Evolutionary conservation across 768 basidiomycete genomes (phyloP).

Genomic region (Favolaschia claudopus): DNA sequence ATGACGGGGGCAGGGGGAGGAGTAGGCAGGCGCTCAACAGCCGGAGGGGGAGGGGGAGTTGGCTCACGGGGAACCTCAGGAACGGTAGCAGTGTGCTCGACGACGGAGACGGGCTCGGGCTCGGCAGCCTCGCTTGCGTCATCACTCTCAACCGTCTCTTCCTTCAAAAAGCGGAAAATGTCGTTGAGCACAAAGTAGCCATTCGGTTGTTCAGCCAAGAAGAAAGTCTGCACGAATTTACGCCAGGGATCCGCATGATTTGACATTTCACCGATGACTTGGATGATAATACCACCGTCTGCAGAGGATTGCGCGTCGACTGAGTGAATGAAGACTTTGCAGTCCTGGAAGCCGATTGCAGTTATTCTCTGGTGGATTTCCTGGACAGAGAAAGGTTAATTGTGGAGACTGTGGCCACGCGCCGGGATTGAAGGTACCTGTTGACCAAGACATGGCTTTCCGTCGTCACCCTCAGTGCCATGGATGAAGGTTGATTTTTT

Average conservation of each 20-base stretch:
- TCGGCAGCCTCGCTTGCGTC: slow-evolving; percentile 61
- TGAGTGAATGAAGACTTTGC: slow-evolving; percentile 99
- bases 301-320: slow-evolving; percentile 97
- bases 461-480: slow-evolving; percentile 96
- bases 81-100: slow-evolving; percentile 38
- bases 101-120: slow-evolving; percentile 36
- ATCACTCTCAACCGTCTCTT: slow-evolving; percentile 86
- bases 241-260: slow-evolving; percentile 92
- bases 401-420: slow-evolving; percentile 14
- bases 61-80: slow-evolving; percentile 45
- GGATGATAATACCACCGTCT: slow-evolving; percentile 96
- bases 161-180: slow-evolving; percentile 99
- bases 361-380: slow-evolving; percentile 98
- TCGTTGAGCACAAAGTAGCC: slow-evolving; percentile 99
- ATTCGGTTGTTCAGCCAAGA: slow-evolving; percentile 98
- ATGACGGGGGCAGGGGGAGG: slow-evolving; percentile 41
- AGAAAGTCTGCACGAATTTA: slow-evolving; percentile 99
- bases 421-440: slow-evolving; percentile 63
- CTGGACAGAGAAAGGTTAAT: slow-evolving; percentile 49
- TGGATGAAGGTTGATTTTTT: slow-evolving; percentile 98
- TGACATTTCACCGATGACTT: slow-evolving; percentile 99
- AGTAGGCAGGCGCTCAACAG: slow-evolving; percentile 39
- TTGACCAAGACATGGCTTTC: slow-evolving; percentile 89
- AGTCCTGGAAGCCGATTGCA: slow-evolving; percentile 92
- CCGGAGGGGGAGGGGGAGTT: slow-evolving; percentile 49